Conservation (phyloP, 352 stramenopile species). For the Salisapilia sapeloensis region DNA sequence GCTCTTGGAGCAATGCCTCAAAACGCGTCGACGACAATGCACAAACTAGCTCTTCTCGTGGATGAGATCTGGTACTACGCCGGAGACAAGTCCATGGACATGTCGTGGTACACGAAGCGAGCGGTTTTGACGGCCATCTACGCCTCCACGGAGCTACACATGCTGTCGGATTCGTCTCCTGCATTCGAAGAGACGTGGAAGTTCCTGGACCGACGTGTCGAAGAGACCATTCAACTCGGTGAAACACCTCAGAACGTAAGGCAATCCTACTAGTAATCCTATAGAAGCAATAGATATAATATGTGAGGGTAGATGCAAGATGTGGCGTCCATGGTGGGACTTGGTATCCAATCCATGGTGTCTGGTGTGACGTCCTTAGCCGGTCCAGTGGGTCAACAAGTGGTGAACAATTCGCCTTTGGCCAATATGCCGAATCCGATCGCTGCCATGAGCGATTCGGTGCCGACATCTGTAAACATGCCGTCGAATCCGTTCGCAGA, state of each 20-base stretch:
- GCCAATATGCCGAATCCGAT: conserved; percentile 63
- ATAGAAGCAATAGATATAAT: neutral
- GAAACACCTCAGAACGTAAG: conserved; percentile 69
- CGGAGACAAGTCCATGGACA: conserved; percentile 68
- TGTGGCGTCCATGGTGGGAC: conserved; percentile 56
- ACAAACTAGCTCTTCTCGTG: conserved; percentile 44
- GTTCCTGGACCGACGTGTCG: conserved; percentile 66
- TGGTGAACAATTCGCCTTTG: conserved; percentile 52
- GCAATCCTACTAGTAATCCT: too few species aligned
- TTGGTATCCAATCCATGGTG: conserved; percentile 60
- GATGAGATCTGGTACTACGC: conserved; percentile 83
- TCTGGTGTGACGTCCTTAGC: conserved; percentile 61
- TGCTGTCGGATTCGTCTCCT: conserved; percentile 65
- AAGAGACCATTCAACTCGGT: conserved; percentile 66
- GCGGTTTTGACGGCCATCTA: conserved; percentile 64
- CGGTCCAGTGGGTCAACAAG: conserved; percentile 42
- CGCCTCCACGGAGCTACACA: conserved; percentile 66
- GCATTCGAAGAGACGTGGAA: conserved; percentile 65
- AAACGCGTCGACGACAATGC: conserved; percentile 51
- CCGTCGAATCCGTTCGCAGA: conserved; percentile 15
- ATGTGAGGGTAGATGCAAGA: conserved; percentile 27
- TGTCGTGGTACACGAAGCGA: conserved; percentile 78
- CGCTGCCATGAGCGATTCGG: conserved; percentile 25
- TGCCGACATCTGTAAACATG: conserved; percentile 28
- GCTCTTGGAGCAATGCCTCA: conserved; percentile 51